A percentile compares a stretch with the other conserved stretches of the same genome.
These are phyloP conservation scores for Leccinum ochraceum DNA, from an alignment of 768 basidiomycete genomes.

Conservation along the genomic window DNA sequence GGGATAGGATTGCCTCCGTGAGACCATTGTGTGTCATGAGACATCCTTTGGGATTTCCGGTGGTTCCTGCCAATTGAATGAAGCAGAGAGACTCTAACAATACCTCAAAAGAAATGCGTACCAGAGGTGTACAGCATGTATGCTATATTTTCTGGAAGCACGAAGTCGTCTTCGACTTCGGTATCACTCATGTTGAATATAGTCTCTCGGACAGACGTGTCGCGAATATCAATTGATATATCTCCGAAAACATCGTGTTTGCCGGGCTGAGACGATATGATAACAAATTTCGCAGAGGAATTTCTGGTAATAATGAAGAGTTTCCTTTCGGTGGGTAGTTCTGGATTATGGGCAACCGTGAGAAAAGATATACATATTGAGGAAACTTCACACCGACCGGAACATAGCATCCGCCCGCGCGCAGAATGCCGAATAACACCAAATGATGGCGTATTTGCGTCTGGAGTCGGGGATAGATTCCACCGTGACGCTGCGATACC, in stretches of 20 bases:
- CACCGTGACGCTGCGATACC: too few species aligned
- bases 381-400: conserved; percentile 37
- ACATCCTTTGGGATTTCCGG: conserved; percentile 54
- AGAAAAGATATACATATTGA: neutral
- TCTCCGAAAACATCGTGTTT: conserved; percentile 21
- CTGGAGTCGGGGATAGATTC: too few species aligned
- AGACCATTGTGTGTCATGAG: conserved; percentile 40
- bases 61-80: conserved; percentile 39
- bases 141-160: conserved; percentile 36
- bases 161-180: conserved; percentile 26
- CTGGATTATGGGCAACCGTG: conserved; percentile 37
- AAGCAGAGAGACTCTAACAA: neutral
- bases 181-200: conserved; percentile 32
- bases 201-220: conserved; percentile 23
- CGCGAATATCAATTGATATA: conserved; percentile 22
- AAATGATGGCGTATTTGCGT: conserved; percentile 31
- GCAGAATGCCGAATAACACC: conserved; percentile 44
- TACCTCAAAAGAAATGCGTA: conserved; percentile 13
- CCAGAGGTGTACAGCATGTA: conserved; percentile 57
- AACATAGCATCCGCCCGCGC: conserved; percentile 53
- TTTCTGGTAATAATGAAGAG: conserved; percentile 42
- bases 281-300: conserved; percentile 42
- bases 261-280: conserved; percentile 32
- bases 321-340: conserved; percentile 48
- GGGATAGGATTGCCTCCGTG: conserved; percentile 31